Percentiles rank a stretch among this genome's conserved stretches.
These are phyloP conservation scores for Gnomoniopsis sp. DNA, from an alignment of 2,329 filamentous ascomycete genomes.

Conservation along the genomic window DNA sequence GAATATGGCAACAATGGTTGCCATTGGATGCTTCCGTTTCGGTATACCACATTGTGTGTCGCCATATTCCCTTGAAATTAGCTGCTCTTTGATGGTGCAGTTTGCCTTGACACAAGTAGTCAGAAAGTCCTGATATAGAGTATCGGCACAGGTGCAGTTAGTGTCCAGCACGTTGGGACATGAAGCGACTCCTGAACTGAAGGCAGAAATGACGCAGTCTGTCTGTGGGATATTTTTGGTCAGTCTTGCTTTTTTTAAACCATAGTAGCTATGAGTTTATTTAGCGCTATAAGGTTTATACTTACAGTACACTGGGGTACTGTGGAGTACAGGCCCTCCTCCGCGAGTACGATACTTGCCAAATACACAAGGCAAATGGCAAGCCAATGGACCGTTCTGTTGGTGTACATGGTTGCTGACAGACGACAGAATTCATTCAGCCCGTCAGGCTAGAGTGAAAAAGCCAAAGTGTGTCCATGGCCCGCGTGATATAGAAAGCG, in stretches of 20 bases:
- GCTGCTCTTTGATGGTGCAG: slow-evolving; percentile 11
- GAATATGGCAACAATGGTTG: background rate
- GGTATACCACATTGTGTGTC: background rate
- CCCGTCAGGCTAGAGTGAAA: background rate
- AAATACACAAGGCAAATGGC: background rate
- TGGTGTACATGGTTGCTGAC: background rate
- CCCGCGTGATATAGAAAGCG: background rate
- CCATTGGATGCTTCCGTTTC: background rate
- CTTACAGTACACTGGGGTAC: background rate
- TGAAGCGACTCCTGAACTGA: slow-evolving; percentile 10
- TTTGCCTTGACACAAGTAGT: slow-evolving; percentile 1
- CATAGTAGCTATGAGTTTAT: too few species aligned
- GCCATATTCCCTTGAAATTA: background rate
- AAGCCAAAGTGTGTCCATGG: background rate
- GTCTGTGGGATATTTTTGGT: background rate
- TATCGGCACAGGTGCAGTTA: slow-evolving; percentile 1
- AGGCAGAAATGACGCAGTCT: slow-evolving; percentile 3
- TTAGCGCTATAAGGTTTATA: background rate
- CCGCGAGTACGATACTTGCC: background rate
- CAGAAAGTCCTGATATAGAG: background rate
- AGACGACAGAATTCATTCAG: background rate
- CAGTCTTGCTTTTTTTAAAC: too few species aligned
- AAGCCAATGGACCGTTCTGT: background rate
- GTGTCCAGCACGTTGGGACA: background rate
- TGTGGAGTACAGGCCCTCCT: background rate